Conservation (phyloP, 1,284 basidiomycete genomes). For the Rhodofomes roseus region DNA sequence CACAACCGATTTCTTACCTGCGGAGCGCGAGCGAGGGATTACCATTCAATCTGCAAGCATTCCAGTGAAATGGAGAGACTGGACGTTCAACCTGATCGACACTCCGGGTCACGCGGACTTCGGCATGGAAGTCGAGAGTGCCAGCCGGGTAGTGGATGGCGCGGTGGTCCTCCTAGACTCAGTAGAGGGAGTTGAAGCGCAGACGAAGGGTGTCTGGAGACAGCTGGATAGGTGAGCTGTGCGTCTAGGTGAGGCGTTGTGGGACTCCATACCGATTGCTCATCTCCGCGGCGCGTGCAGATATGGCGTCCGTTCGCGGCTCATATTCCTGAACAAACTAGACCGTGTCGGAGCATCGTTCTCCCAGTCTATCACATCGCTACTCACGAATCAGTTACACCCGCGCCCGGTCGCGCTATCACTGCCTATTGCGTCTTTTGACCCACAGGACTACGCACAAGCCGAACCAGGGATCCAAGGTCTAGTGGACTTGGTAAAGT, state of each 20-base stretch:
- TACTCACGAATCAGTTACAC: constrained; percentile 73
- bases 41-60: constrained; percentile 92
- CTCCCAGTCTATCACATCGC: constrained; percentile 62
- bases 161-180: constrained; percentile 86
- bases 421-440: constrained; percentile 75
- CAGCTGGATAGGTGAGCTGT: constrained; percentile 75
- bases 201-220: constrained; percentile 86
- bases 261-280: neutral
- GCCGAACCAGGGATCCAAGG: constrained; percentile 77
- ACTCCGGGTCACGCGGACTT: constrained; percentile 93
- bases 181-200: constrained; percentile 88
- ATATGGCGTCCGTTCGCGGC: constrained; percentile 72
- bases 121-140: constrained; percentile 92
- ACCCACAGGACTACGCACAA: constrained; percentile 55
- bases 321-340: constrained; percentile 87
- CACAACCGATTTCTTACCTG: constrained; percentile 87
- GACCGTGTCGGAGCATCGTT: constrained; percentile 84
- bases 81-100: constrained; percentile 85
- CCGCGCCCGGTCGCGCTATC: constrained; percentile 69
- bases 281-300: constrained; percentile 32
- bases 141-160: constrained; percentile 86
- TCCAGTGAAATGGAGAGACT: constrained; percentile 83
- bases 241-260: constrained; percentile 23
- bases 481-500: constrained; percentile 76
- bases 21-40: constrained; percentile 86